Base-by-base conservation (phyloP, 306 rosid species). In the Cucumis hystrix region DNA sequence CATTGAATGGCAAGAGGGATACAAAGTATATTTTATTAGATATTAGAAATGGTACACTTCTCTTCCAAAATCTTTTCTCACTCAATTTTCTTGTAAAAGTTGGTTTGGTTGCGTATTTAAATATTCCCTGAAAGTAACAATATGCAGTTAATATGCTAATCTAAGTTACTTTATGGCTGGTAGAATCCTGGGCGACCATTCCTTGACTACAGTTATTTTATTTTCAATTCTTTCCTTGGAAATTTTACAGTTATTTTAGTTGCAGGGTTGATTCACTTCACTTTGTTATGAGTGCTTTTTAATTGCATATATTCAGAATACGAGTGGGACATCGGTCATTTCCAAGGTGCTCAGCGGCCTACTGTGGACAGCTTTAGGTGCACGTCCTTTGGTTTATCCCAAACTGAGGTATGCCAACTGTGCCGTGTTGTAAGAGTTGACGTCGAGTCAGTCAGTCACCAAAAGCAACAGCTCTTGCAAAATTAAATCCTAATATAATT, bases 321-420 rank as follows among this genome's bases (percentile, higher is more conserved):
- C 77, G 97, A 92, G 82, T 95, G 98, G 97, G 98, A 95, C 71
- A 83, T 95, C 64, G 97, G 97, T 73, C 98, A 92, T 86, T 92
- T 95, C 61, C 79, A 56, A 57, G 93, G 97, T 77, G 93, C 97
- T 76, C 89, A 15, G 64, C 86, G 96, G 20, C 98, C 97, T 41
- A 82, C 89, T 69, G 96, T 95, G 78, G 97, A 95, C 82, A 87
- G 96, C 90, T 95, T 95, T 85, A 95, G 93, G 84, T 92, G 84
- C 89, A 95, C 97, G 68, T 92, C 97, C 5, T 92, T 90, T 85
- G 98, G 98, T 67, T 75, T 87, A 76, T 85, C 89, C 6, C 80
- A 82, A 73, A 84, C 86, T 82, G 87, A 90, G 96, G 98, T 95
- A 85, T 54, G 86, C 35, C 77, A 79, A 81, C 58, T 78, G 57